Conservation (phyloP, 2,329 filamentous ascomycete genomes). For the Aureobasidium sp. region DNA sequence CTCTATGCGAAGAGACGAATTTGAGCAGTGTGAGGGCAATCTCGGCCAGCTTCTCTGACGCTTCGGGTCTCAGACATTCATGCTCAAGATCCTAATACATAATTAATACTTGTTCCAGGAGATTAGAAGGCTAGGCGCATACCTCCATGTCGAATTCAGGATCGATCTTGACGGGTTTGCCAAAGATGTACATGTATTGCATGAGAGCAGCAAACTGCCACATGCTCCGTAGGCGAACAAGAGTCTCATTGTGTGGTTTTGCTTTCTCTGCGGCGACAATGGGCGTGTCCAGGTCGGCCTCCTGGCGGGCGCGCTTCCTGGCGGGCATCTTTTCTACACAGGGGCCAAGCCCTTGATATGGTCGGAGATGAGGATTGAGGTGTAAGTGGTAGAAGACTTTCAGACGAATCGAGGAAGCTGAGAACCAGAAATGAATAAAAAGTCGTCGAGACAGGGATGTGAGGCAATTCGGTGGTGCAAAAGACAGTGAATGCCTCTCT, state of each 20-base stretch:
- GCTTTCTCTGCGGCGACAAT: slow-evolving; percentile 9
- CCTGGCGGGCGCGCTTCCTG: slow-evolving; percentile 48
- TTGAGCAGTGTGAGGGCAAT: slow-evolving; percentile 85
- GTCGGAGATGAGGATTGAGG: not conserved
- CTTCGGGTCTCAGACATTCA: slow-evolving; percentile 70
- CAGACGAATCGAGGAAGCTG: no score
- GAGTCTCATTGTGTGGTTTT: slow-evolving; percentile 32
- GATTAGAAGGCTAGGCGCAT: slow-evolving; percentile 23
- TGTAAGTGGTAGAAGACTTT: not conserved
- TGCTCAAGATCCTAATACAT: slow-evolving; percentile 71
- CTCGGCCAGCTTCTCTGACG: slow-evolving; percentile 65
- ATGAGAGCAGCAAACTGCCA: slow-evolving; percentile 94
- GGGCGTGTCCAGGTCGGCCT: slow-evolving; percentile 36
- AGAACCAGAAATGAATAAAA: not conserved
- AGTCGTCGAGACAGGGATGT: not conserved
- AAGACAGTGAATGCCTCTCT: not conserved
- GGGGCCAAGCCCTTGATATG: slow-evolving; percentile 4
- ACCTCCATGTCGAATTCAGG: slow-evolving; percentile 87
- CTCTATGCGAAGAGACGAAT: slow-evolving; percentile 87
- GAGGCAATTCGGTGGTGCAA: not conserved
- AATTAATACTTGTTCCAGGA: slow-evolving; percentile 20
- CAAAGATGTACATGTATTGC: slow-evolving; percentile 91
- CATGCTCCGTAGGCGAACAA: slow-evolving; percentile 71
- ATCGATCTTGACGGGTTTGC: slow-evolving; percentile 79
- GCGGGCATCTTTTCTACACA: slow-evolving; percentile 36